phyloP scores from a whole-genome alignment of 2,329 filamentous ascomycete species.

The Fusarium verticillioides region DNA sequence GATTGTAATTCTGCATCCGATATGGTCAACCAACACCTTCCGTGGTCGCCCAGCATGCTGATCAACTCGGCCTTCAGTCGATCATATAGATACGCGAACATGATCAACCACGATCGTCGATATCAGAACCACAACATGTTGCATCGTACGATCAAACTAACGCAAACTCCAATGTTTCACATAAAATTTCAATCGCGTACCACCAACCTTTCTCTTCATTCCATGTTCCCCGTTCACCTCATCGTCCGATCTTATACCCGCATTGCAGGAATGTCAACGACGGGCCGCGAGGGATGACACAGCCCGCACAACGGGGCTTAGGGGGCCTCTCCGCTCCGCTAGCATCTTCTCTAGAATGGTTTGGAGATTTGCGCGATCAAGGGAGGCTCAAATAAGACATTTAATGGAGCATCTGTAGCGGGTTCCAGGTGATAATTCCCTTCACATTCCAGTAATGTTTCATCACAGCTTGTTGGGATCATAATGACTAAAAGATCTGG shows the following conservation, averaged over 20 bases:
- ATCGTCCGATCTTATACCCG: background rate
- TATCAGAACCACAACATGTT: background rate
- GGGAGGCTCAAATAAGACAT: conserved; percentile 23
- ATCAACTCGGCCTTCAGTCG: background rate
- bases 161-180: conserved; percentile 1
- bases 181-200: background rate
- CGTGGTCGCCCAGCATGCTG: background rate
- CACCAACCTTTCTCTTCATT: background rate
- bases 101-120: background rate
- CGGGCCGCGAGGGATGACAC: background rate
- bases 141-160: background rate
- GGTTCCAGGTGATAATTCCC: background rate
- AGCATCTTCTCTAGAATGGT: background rate
- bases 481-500: background rate
- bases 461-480: background rate
- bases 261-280: background rate
- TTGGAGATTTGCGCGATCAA: background rate
- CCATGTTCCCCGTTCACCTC: background rate
- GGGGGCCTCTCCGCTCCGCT: background rate
- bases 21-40: background rate
- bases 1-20: background rate
- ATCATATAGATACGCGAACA: background rate
- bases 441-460: conserved; percentile 15
- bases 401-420: background rate
- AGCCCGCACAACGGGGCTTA: background rate